Conservation (phyloP, 352 stramenopile genomes). For the Pythium aquatile region DNA sequence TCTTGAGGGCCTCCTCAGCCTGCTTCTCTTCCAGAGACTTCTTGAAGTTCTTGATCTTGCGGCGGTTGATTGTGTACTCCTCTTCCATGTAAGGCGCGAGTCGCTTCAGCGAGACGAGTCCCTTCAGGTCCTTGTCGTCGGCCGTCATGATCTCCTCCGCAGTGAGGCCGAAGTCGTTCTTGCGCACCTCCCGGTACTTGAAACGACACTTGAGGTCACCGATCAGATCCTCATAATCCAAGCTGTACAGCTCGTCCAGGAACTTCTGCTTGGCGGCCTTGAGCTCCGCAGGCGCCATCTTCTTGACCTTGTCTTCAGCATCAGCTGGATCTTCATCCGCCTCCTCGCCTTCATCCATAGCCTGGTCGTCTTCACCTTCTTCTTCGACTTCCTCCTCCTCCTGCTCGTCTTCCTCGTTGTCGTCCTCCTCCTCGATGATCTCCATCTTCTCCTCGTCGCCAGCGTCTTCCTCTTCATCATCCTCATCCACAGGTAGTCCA, state of each 20-base stretch:
- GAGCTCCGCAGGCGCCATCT: constrained; percentile 62
- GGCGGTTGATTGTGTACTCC: constrained; percentile 69
- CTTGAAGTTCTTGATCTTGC: constrained; percentile 62
- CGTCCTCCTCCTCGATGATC: constrained; percentile 30
- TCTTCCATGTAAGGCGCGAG: constrained; percentile 93
- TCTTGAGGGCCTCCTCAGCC: constrained; percentile 44
- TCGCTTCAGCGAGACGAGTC: constrained; percentile 97
- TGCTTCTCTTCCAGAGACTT: constrained; percentile 67
- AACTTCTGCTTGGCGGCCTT: constrained; percentile 89
- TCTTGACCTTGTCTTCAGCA: constrained; percentile 42
- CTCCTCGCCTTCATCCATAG: constrained; percentile 25
- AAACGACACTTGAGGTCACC: constrained; percentile 97
- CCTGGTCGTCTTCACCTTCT: constrained; percentile 9
- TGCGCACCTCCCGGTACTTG: constrained; percentile 95
- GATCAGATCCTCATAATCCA: constrained; percentile 99
- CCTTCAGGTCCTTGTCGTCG: constrained; percentile 95
- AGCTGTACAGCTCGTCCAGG: constrained; percentile 96
- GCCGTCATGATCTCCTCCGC: constrained; percentile 97
- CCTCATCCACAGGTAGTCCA: constrained; percentile 56
- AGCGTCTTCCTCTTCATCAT: constrained; percentile 56
- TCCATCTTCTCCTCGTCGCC: constrained; percentile 29
- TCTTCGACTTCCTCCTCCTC: constrained; percentile 34
- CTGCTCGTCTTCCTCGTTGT: constrained; percentile 18
- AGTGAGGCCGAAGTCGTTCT: constrained; percentile 96
- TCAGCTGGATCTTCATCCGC: constrained; percentile 23